Evolutionary conservation across 192 early-diverging fungal species (phyloP).

Genomic region (Podila epigama): DNA sequence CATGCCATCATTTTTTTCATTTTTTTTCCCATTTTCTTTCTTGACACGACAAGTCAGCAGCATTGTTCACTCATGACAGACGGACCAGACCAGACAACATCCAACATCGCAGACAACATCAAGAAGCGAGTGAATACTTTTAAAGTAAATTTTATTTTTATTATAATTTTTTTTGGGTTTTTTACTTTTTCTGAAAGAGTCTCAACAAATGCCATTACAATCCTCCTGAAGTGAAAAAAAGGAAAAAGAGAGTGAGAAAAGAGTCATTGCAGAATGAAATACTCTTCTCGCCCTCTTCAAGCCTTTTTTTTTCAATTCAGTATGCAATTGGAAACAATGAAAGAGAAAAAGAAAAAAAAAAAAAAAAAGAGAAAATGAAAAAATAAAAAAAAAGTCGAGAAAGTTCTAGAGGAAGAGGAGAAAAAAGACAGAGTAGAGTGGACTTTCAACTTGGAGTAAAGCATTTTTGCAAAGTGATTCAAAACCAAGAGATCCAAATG

Average conservation of each 20-base stretch:
- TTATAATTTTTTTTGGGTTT: constrained; percentile 3
- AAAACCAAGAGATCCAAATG: background rate
- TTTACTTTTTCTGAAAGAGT: background rate
- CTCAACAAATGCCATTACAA: constrained; percentile 8
- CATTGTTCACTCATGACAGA: background rate
- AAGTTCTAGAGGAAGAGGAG: too few relatives aligned
- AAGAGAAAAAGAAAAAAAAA: constrained; percentile 3
- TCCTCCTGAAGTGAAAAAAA: constrained; percentile 3
- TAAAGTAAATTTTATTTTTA: background rate
- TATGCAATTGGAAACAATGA: constrained; percentile 12
- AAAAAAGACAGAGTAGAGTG: too few relatives aligned
- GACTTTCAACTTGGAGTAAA: too few relatives aligned
- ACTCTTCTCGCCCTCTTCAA: too few relatives aligned
- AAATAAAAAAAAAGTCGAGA: constrained; percentile 2
- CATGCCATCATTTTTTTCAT: too few relatives aligned
- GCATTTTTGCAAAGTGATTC: too few relatives aligned
- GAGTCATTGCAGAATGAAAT: too few relatives aligned
- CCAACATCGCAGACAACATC: too few relatives aligned
- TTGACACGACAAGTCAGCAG: background rate
- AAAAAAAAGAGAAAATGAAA: background rate
- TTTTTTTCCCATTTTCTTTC: background rate
- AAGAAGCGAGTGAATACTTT: too few relatives aligned
- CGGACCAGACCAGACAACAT: background rate
- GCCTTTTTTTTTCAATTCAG: too few relatives aligned
- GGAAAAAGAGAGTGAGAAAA: background rate